Percentiles rank a stretch among this genome's conserved stretches.
Conservation (phyloP, 2,329 filamentous ascomycete species). For the Sarocladium strictum region DNA sequence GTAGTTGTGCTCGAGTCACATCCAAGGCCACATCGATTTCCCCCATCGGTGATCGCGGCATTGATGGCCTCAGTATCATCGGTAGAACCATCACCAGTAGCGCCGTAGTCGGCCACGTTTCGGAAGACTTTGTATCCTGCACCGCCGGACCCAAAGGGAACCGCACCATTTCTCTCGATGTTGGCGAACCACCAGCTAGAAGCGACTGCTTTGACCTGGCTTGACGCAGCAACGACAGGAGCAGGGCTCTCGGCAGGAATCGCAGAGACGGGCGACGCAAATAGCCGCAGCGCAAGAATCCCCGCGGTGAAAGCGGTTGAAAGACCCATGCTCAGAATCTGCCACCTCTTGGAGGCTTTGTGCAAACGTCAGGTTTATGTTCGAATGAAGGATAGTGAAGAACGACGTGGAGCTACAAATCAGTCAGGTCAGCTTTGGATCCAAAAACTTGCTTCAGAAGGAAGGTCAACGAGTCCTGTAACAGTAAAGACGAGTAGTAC, state of each 20-base stretch:
- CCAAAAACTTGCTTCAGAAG: too few species aligned
- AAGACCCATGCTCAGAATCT: constrained; percentile 34
- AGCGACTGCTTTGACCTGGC: constrained; percentile 7
- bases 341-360: background rate
- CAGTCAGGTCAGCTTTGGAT: constrained; percentile 21
- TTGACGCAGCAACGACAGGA: constrained; percentile 16
- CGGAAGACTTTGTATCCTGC: constrained; percentile 60
- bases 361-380: background rate
- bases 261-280: constrained; percentile 25
- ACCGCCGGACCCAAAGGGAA: constrained; percentile 6
- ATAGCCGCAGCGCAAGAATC: constrained; percentile 37
- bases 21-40: constrained; percentile 65
- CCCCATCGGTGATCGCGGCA: constrained; percentile 58
- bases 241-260: constrained; percentile 16
- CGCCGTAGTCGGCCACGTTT: constrained; percentile 67
- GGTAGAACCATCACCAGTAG: constrained; percentile 54
- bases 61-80: constrained; percentile 86
- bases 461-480: too few species aligned
- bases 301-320: constrained; percentile 34
- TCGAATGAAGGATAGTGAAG: too few species aligned
- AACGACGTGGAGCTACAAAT: too few species aligned
- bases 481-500: too few species aligned
- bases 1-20: constrained; percentile 74
- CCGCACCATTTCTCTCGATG: constrained; percentile 4
- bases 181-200: constrained; percentile 8